Conservation (phyloP, 768 basidiomycete genomes). For the Trametes cubensis region DNA sequence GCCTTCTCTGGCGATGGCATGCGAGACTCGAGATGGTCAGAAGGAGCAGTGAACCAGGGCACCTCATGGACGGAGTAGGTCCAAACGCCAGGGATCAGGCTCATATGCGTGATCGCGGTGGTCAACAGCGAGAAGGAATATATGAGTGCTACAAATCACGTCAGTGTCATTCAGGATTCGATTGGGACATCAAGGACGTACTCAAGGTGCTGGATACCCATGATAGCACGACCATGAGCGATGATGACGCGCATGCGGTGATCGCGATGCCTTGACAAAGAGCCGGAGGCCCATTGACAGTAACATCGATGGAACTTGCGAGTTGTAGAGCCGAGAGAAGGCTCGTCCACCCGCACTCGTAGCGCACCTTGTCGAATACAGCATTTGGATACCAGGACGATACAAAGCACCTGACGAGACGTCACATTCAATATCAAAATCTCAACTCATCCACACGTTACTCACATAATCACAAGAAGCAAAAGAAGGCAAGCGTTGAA, state of each 20-base stretch:
- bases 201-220: slow-evolving; percentile 36
- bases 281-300: slow-evolving; percentile 45
- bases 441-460: not conserved
- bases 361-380: slow-evolving; percentile 41
- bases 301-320: slow-evolving; percentile 52
- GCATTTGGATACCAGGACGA: slow-evolving; percentile 39
- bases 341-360: slow-evolving; percentile 62
- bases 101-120: slow-evolving; percentile 48
- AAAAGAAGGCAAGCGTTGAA: slow-evolving; percentile 46
- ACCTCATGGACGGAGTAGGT: slow-evolving; percentile 50
- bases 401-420: slow-evolving; percentile 30
- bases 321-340: slow-evolving; percentile 52
- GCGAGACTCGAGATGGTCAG: slow-evolving; percentile 1
- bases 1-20: not conserved
- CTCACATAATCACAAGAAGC: slow-evolving; percentile 38
- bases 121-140: slow-evolving; percentile 61
- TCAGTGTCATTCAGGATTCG: not conserved
- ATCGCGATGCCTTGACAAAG: slow-evolving; percentile 36
- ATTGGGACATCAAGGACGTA: slow-evolving; percentile 22
- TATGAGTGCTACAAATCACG: slow-evolving; percentile 42
- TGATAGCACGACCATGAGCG: slow-evolving; percentile 33
- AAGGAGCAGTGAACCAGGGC: slow-evolving; percentile 54
- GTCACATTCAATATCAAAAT: not conserved
- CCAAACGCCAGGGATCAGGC: slow-evolving; percentile 54
- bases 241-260: slow-evolving; percentile 33